These are phyloP conservation scores for Gonapodya sp. DNA, from an alignment of 192 early-diverging fungal species.

Conservation along the genomic window DNA sequence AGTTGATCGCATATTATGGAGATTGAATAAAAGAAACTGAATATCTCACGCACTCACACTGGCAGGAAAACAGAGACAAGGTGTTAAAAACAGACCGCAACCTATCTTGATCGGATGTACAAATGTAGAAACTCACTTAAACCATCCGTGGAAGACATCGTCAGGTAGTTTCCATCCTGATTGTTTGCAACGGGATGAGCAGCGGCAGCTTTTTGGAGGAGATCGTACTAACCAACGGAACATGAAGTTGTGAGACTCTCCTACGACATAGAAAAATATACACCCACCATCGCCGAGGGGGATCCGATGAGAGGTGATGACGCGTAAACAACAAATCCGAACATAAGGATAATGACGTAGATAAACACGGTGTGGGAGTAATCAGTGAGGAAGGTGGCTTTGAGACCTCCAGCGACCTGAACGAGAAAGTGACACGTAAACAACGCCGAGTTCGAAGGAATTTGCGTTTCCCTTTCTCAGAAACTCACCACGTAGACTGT, in stretches of 20 bases:
- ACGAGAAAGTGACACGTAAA: too few relatives aligned
- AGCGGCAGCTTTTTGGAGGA: slow-evolving; percentile 37
- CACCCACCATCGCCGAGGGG: slow-evolving; percentile 51
- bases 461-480: too few relatives aligned
- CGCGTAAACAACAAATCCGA: slow-evolving; percentile 56
- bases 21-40: too few relatives aligned
- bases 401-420: slow-evolving; percentile 56
- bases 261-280: too few relatives aligned
- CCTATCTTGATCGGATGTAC: not conserved
- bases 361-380: slow-evolving; percentile 37
- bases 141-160: slow-evolving; percentile 52
- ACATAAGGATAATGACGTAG: slow-evolving; percentile 58
- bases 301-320: slow-evolving; percentile 50
- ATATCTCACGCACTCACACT: too few relatives aligned
- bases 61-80: too few relatives aligned
- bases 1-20: too few relatives aligned
- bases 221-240: too few relatives aligned
- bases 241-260: too few relatives aligned
- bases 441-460: too few relatives aligned
- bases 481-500: slow-evolving; percentile 12
- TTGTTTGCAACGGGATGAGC: slow-evolving; percentile 48
- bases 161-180: slow-evolving; percentile 46
- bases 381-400: slow-evolving; percentile 66
- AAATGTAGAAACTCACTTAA: slow-evolving; percentile 29
- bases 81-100: not conserved